Evolutionary conservation across 371 early-diverging fungal species (phyloP).

Genomic region (Chytridium lagenaria): DNA sequence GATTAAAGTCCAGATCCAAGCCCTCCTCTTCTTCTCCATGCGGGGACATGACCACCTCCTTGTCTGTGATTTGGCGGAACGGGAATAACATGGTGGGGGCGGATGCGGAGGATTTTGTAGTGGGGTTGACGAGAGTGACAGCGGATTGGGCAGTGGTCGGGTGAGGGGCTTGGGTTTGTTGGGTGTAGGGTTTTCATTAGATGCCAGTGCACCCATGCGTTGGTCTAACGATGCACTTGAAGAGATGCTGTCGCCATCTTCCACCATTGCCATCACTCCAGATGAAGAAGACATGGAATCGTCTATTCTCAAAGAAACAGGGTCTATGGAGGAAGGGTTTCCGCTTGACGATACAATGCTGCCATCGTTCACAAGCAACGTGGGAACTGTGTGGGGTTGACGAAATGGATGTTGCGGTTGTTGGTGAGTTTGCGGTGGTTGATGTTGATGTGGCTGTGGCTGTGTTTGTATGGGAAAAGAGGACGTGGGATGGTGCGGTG

Average conservation of each 20-base stretch:
- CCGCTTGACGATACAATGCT: slow-evolving; percentile 5
- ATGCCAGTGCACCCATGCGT: background rate
- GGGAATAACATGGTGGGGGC: background rate
- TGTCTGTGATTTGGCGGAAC: slow-evolving; percentile 14
- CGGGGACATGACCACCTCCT: slow-evolving; percentile 6
- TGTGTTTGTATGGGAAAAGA: too few relatives aligned
- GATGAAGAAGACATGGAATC: background rate
- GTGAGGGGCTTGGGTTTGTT: too few relatives aligned
- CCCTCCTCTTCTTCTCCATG: background rate
- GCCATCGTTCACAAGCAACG: slow-evolving; percentile 6
- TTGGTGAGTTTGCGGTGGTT: background rate
- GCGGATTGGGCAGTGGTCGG: background rate
- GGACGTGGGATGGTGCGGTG: too few relatives aligned
- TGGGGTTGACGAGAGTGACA: background rate
- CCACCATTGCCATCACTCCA: background rate
- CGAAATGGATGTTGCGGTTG: background rate
- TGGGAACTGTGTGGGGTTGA: slow-evolving; percentile 3
- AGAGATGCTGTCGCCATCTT: background rate
- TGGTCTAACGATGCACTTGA: too few relatives aligned
- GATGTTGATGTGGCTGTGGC: background rate
- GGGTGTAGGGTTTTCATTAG: background rate
- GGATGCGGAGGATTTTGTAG: background rate
- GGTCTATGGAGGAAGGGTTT: background rate
- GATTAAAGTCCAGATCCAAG: background rate
- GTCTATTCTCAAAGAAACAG: background rate